Evolutionary conservation across 345 rosid genomes (phyloP), one percentile per base, ranked within the genome.

Genomic region (Erodium maritimum): DNA sequence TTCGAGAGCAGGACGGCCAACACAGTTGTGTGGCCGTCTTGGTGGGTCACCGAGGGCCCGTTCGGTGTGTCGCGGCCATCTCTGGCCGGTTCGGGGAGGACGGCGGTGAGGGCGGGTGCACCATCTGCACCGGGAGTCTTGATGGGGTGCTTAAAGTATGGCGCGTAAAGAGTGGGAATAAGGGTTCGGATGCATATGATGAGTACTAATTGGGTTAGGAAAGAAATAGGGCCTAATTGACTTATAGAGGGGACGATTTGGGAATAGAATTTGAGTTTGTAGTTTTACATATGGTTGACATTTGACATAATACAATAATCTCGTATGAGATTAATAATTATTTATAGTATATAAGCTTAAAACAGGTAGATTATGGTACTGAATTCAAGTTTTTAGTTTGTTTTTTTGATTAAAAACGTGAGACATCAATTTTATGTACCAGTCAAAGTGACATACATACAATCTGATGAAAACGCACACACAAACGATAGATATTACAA

Each of bases 121-220:
- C 75, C n/a, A 62, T 82, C 17, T 79, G 75, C 66, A 74, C 67
- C 0, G 84, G 82, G 0, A 79, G 87, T 57, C 82, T 82, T 21
- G 87, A 82, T 24, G 80, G 82, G 10, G 87, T 71, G 20, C 64
- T 79, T 12, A 82, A 82, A 67, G 51, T 74, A 23, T 82, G 80
- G 84, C 68, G 77, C 0, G 78, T 73, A 29, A 62, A 61, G 18
- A 23, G 23, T n/a, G 19, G 19, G 21, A 18, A 0, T 34, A 37
- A 37, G 46, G 46, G 46, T 6, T 37, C 46, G 3, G 46, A 37
- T 12, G 46, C 46, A 4, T 6, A 37, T 5, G 13, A 37, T 12
- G 11, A 37, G 46, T 37, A 37, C 46, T 37, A 37, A 37, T 29
- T 29, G 34, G 34, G 34, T 29, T 29, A 3, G 34, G 34, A 29